Evolutionary conservation across 805 yeast species (phyloP), one percentile per base, ranked within the genome.

Genomic region (Candida boidinii): DNA sequence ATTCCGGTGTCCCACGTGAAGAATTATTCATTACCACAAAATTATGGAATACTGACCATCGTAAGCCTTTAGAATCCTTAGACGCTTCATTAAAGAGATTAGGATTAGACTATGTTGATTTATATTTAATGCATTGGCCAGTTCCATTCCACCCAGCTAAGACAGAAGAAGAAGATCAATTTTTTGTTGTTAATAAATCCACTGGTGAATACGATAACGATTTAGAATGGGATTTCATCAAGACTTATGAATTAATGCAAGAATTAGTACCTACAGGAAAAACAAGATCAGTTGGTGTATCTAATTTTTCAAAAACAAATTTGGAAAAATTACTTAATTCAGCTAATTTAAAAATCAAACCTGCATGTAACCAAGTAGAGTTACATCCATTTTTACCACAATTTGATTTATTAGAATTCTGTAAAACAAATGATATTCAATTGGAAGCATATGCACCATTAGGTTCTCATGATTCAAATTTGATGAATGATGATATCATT

Each of bases 121-220:
- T 85, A 38, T 76, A 77, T 51, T 66, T 85, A 49, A 68, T 84
- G 53, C 95, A 85, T 58, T 85, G 94, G 94, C 95, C 95, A 5
- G 70, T 71, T 26, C 62, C 79, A 10, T 53, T 70, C 37, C 68
- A 63, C 35, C 55, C 60, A 7, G 64, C 58, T 46, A 38, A 46
- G 26, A 29, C 39, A 7, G 39, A 55, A 17, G 58, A 50, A 28
- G 49, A 49, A 23, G 62, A 59, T 27, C 42, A 44, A 23, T 31
- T 44, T 13, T 46, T 46, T 26, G 39, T 38, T 12, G 12, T 11
- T 11, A 36, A 29, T 9, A 37, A 34, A 12, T 34, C 35, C 11
- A 35, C 46, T 14, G 62, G 60, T 5, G 42, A 52, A 5, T 42
- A 62, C 4, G 45, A 51, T 7, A 44, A 43, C 16, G 53, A 46